Base-by-base conservation (phyloP, 495 filamentous ascomycete genomes). In the Bombardia bombarda region DNA sequence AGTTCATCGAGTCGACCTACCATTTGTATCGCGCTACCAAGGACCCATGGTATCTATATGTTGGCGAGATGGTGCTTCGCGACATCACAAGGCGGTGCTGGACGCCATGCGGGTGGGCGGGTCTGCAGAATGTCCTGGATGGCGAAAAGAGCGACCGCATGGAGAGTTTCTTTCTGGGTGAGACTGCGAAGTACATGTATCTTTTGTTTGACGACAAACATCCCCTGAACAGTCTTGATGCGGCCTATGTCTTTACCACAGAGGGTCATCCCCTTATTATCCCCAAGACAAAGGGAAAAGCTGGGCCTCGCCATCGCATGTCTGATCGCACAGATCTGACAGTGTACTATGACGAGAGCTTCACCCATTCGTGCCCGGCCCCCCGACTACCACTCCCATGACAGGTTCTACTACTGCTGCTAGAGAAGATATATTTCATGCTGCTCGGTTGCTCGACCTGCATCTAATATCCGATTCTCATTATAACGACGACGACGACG, bases 161-260 rank as follows among this genome's bases (percentile, higher is more conserved):
- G 92, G 92, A 98, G 67, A 97, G 92, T 62, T 98, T 98, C 69
- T 97, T 95, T 60, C 72, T 97, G 1, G 89, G 93, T 3, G 92
- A 98, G 63, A 98, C 92, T 0, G 80, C 86, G 41, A 95, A 96
- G 62, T 98, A 98, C 61, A 67, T 98, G 40, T 94, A 88, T 48
- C 67, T 98, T 30, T 75, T 97, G 1, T 97, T 90, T 61, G 84
- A 92, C 38, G 72, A 77, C 25, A 73, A 79, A 13, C 92, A 97
- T 65, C 92, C 92, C 1, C 59, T 97, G 20, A 96, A 97, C 67
- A 77, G 75, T 5, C 61, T 90, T 14, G 90, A 96, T 62, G 82
- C 80, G 3, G 75, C 89, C 2, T 89, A 86, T 66, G 90, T 98
- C 5, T 97, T 98, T 57, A 87, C 84, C 18, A 98, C 92, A 0